Percentiles rank a stretch among this genome's conserved stretches.
Evolutionary conservation across 78 protist genomes (phyloP).

Genomic region (Blattamonas nauphoetae): DNA sequence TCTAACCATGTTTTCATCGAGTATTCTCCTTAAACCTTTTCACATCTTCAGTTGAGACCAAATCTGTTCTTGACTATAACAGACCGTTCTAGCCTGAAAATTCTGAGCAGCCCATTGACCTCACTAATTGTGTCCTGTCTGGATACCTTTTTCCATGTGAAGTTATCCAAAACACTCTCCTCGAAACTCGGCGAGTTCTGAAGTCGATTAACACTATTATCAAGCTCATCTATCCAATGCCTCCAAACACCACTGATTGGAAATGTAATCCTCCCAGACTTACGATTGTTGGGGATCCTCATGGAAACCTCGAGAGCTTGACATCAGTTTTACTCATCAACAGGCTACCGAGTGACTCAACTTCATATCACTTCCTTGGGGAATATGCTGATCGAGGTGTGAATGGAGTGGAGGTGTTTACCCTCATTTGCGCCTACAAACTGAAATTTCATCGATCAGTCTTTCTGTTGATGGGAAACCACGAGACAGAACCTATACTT

Average conservation of each 20-base stretch:
- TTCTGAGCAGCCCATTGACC: too few species aligned
- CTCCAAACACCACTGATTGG: not conserved
- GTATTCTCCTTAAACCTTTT: too few species aligned
- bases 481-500: slow-evolving; percentile 1
- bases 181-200: not conserved
- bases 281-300: slow-evolving; percentile 26
- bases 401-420: slow-evolving; percentile 20
- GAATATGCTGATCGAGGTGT: slow-evolving; percentile 38
- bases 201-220: not conserved
- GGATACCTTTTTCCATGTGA: too few species aligned
- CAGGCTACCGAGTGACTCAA: not conserved
- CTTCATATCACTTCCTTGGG: slow-evolving; percentile 6
- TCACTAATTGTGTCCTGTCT: too few species aligned
- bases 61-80: too few species aligned
- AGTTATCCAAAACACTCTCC: too few species aligned
- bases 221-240: not conserved
- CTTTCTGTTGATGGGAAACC: slow-evolving; percentile 32
- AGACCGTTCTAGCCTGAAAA: too few species aligned
- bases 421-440: slow-evolving; percentile 8
- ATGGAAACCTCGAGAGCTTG: slow-evolving; percentile 14
- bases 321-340: not conserved
- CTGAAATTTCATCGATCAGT: slow-evolving; percentile 13
- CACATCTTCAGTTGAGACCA: too few species aligned
- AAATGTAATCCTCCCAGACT: not conserved
- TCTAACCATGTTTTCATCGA: too few species aligned